Evolutionary conservation across 2,329 filamentous ascomycete genomes (phyloP), one percentile per base, ranked within the genome.

Genomic region (Juglanconis juglandina): DNA sequence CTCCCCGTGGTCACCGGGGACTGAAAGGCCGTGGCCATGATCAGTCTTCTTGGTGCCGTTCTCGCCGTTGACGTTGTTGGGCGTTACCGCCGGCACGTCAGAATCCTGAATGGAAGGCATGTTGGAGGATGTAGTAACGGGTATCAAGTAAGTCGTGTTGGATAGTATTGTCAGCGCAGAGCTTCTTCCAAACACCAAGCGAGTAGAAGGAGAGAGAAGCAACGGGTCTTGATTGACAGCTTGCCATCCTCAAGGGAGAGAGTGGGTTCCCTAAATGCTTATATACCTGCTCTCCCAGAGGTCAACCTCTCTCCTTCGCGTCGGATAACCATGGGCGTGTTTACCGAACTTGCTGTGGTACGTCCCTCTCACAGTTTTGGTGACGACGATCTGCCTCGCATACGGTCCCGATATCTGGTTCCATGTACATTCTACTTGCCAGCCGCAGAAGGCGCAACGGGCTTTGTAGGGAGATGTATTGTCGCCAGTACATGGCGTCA

Each of bases 1-100:
- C 62, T 79, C 69, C 17, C 71, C 75, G 51, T 74, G 66, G 33
- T 79, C 78, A 47, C 74, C 74, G 37, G 81, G 80, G 59, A 80
- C 76, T 55, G 73, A 65, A 41, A 81, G 62, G 54, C 63, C 9
- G 66, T 58, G n/a, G 34, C 17, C 59, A 61, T 68, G 47, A 50
- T 35, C 39, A 34, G 60, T 66, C 65, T 59, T 68, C 69, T 51
- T 69, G 68, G 63, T 59, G 37, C 65, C 71, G 60, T 60, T 63
- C 44, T 57, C 53, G 35, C 52, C 46, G 42, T 50, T 54, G 49
- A 24, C 24, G 24, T 24, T 2, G 24, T 24, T 24, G 24, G 24
- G 24, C 24, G 46, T 44, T 48, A 33, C 24, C 39, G 14, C 30
- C 9, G 47, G 13, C 17, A 39, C 32, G 30, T 54, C 51, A 24